Percentiles rank a stretch among this genome's conserved stretches.
phyloP scores from a whole-genome alignment of 2,329 filamentous ascomycete genomes.

The Colletotrichum limetticola region DNA sequence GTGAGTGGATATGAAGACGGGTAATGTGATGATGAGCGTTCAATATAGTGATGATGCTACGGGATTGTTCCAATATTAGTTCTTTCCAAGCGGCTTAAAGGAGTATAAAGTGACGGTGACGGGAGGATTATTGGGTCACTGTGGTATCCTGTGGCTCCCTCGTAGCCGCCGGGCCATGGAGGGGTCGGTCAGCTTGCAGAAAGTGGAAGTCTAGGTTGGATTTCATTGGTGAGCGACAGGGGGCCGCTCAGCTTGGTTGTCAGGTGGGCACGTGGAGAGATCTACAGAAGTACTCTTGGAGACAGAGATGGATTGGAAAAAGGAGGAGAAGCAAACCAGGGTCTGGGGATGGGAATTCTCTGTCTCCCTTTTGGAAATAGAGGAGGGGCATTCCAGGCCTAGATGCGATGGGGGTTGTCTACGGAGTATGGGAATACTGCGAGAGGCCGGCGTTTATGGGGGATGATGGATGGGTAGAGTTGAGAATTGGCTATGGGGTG shows the following conservation, averaged over 20 bases:
- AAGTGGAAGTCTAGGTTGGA: background rate
- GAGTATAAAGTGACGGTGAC: background rate
- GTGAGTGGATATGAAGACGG: background rate
- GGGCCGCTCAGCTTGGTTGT: background rate
- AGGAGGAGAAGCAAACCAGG: too few species aligned
- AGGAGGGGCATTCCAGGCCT: background rate
- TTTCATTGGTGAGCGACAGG: background rate
- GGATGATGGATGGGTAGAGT: too few species aligned
- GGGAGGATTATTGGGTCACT: background rate
- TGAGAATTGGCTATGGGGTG: too few species aligned
- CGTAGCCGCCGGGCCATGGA: background rate
- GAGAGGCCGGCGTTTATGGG: too few species aligned
- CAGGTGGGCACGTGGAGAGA: background rate
- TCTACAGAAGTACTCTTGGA: background rate
- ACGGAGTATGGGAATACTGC: too few species aligned
- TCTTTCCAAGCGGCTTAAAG: background rate
- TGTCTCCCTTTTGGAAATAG: too few species aligned
- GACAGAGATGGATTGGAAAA: too few species aligned
- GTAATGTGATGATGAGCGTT: background rate
- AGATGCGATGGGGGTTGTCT: too few species aligned
- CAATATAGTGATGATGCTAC: background rate
- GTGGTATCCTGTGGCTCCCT: background rate
- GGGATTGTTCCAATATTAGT: background rate
- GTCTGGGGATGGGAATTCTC: too few species aligned
- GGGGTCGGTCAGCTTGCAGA: background rate